These are phyloP conservation scores for Plasmopara viticola DNA, from an alignment of 352 stramenopile species.

Conservation along the genomic window DNA sequence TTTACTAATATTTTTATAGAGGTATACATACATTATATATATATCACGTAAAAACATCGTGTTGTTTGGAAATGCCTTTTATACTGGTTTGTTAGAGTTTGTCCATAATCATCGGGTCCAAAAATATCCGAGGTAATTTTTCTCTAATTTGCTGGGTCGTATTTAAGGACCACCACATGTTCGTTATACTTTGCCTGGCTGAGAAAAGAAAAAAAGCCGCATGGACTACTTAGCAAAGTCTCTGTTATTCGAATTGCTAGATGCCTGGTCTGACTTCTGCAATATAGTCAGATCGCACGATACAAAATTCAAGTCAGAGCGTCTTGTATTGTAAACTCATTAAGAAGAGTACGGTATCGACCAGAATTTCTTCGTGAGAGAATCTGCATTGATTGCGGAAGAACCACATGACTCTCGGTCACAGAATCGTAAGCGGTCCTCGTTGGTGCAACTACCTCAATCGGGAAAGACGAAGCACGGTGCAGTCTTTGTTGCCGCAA, in stretches of 20 bases:
- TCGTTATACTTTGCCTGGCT: too few species aligned
- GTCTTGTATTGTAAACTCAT: slow-evolving; percentile 10
- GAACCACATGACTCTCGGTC: slow-evolving; percentile 9
- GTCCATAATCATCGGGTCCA: too few species aligned
- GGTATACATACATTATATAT: too few species aligned
- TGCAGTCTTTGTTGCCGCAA: background rate
- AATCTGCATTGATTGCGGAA: slow-evolving; percentile 20
- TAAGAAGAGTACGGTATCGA: slow-evolving; percentile 13
- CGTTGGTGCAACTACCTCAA: background rate
- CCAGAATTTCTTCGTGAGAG: slow-evolving; percentile 9
- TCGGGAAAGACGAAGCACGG: background rate
- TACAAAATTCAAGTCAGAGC: slow-evolving; percentile 9
- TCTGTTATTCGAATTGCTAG: background rate
- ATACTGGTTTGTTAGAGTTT: too few species aligned
- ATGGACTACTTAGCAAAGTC: background rate
- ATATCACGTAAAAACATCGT: too few species aligned
- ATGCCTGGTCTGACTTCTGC: slow-evolving; percentile 16
- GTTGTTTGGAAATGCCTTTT: too few species aligned
- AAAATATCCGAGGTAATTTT: too few species aligned
- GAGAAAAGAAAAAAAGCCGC: too few species aligned
- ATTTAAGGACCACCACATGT: too few species aligned
- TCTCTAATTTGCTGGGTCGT: too few species aligned
- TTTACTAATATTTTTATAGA: too few species aligned
- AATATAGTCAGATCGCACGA: slow-evolving; percentile 14
- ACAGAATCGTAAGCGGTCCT: background rate